Conservation (phyloP, 139 green algal genomes). For the Nannochloris sp. region DNA sequence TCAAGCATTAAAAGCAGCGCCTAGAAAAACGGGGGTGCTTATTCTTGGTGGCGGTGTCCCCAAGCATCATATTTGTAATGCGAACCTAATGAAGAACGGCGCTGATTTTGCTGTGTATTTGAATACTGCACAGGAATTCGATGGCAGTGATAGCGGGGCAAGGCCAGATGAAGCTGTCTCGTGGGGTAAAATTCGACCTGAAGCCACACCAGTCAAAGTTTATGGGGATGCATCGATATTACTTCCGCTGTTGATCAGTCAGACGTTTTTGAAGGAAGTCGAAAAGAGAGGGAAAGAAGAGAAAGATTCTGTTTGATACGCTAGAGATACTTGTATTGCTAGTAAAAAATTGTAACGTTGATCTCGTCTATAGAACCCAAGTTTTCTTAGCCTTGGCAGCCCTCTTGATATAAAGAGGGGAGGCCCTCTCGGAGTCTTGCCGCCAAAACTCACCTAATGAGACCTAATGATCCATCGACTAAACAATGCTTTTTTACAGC, state of each 20-base stretch:
- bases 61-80: constrained; percentile 99
- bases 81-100: constrained; percentile 98
- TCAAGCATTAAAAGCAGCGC: constrained; percentile 73
- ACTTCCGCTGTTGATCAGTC: constrained; percentile 88
- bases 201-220: constrained; percentile 83
- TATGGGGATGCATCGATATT: constrained; percentile 88
- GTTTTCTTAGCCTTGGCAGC: no score
- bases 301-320: no score
- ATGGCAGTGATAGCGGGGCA: constrained; percentile 87
- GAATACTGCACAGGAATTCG: constrained; percentile 93
- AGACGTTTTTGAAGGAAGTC: constrained; percentile 87
- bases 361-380: no score
- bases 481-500: no score
- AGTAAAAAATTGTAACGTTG: no score
- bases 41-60: constrained; percentile 86
- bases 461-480: no score
- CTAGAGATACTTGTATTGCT: no score
- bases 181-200: constrained; percentile 93
- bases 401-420: no score
- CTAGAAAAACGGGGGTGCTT: constrained; percentile 83
- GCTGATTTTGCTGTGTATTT: constrained; percentile 89
- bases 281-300: no score
- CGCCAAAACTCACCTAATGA: no score
- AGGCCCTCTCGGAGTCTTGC: no score
- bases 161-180: constrained; percentile 91